Conservation (phyloP, 2,329 filamentous ascomycete species). For the Fusarium burgessii region DNA sequence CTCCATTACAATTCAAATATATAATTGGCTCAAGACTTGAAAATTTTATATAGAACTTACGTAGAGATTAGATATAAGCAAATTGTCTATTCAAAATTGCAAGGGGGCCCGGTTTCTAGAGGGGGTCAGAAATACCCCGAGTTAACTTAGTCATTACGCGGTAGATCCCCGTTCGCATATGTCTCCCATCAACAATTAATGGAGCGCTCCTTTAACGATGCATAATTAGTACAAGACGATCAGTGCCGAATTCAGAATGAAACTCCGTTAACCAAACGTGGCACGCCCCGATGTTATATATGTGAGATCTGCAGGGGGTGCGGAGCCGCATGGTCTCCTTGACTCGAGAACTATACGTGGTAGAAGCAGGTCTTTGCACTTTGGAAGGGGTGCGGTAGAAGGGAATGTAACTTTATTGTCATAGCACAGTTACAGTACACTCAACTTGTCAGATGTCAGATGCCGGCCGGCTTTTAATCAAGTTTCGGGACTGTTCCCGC, state of each 20-base stretch:
- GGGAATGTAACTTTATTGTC: background rate
- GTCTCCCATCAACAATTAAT: background rate
- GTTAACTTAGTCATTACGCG: background rate
- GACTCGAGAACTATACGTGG: background rate
- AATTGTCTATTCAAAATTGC: too few species aligned
- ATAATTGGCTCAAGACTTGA: too few species aligned
- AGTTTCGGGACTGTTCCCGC: background rate
- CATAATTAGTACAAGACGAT: background rate
- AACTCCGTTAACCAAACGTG: background rate
- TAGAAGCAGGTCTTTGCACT: background rate
- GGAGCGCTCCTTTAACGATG: background rate
- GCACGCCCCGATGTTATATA: conserved; percentile 2
- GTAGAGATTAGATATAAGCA: too few species aligned
- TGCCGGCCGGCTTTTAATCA: background rate
- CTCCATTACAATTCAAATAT: too few species aligned
- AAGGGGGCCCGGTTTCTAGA: too few species aligned
- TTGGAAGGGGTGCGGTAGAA: background rate
- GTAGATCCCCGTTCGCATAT: background rate
- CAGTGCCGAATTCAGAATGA: background rate
- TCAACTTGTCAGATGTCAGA: background rate
- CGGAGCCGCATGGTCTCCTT: conserved; percentile 1
- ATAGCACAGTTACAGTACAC: background rate
- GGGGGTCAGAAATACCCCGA: too few species aligned
- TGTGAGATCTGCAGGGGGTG: conserved; percentile 6
- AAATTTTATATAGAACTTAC: too few species aligned